Conservation (phyloP, 1,139 yeast genomes). For the Kodamaea arcana region DNA sequence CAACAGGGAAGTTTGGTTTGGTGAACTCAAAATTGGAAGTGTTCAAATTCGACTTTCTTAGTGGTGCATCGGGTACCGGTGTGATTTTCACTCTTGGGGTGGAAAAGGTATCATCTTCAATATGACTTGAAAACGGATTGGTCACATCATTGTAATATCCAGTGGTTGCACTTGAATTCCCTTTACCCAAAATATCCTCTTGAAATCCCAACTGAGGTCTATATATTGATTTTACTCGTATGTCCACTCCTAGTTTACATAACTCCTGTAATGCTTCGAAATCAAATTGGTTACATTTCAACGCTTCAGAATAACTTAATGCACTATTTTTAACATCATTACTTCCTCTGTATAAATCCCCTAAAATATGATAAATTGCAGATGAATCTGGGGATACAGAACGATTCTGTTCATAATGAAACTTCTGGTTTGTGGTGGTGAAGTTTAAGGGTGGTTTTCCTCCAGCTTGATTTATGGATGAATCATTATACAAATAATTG, state of each 20-base stretch:
- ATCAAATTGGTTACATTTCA: conserved; percentile 70
- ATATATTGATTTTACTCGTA: conserved; percentile 60
- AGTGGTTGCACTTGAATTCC: conserved; percentile 1
- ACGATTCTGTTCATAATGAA: conserved; percentile 33
- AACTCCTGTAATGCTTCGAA: conserved; percentile 85
- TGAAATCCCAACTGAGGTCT: conserved; percentile 18
- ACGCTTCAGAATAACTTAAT: conserved; percentile 62
- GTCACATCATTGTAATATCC: conserved; percentile 6
- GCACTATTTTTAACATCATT: conserved; percentile 60
- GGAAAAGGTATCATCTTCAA: conserved; percentile 24
- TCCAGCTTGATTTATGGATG: conserved; percentile 10
- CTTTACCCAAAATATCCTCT: conserved; percentile 10
- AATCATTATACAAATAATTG: conserved; percentile 34
- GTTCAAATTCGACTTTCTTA: conserved; percentile 39
- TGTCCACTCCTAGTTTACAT: conserved; percentile 66
- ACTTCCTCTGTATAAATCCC: conserved; percentile 57
- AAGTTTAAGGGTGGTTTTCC: conserved; percentile 15
- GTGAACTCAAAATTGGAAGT: conserved; percentile 25
- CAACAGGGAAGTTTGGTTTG: conserved; percentile 31
- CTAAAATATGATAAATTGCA: conserved; percentile 62
- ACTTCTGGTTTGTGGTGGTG: conserved; percentile 22
- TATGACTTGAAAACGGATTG: conserved; percentile 8
- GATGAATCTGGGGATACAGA: conserved; percentile 59
- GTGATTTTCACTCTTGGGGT: conserved; percentile 47
- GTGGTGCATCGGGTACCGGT: conserved; percentile 51